Evolutionary conservation across 1,284 basidiomycete species (phyloP).

Genomic region (Rhodotorula sp.): DNA sequence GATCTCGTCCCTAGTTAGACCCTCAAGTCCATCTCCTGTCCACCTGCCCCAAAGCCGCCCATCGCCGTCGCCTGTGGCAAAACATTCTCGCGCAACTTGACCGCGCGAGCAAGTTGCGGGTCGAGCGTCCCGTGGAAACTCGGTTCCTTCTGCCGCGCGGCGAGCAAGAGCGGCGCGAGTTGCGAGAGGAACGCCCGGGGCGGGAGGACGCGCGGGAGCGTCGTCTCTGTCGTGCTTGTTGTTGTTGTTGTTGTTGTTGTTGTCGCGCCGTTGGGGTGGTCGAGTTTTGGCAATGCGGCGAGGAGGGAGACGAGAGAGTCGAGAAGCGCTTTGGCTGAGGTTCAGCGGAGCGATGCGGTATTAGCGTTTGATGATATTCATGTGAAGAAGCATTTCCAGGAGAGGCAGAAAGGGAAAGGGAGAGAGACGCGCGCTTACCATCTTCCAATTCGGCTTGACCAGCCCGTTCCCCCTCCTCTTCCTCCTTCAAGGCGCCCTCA

Average conservation of each 20-base stretch:
- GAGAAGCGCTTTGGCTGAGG: slow-evolving; percentile 12
- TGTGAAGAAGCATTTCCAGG: no score
- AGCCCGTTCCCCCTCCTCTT: neutral
- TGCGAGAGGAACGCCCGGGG: neutral
- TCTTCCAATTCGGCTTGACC: slow-evolving; percentile 1
- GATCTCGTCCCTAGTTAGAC: no score
- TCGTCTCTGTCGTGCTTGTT: neutral
- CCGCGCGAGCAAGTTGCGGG: neutral
- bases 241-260: neutral
- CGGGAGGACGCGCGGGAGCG: neutral
- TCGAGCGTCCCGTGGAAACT: slow-evolving; percentile 14
- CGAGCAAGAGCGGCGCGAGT: slow-evolving; percentile 12
- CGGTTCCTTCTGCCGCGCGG: neutral
- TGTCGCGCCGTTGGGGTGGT: neutral
- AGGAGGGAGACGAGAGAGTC: slow-evolving; percentile 6
- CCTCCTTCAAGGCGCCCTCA: neutral
- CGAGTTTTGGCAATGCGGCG: neutral
- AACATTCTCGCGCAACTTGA: neutral
- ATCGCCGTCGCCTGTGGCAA: neutral
- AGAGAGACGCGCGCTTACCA: neutral
- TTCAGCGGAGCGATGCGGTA: neutral
- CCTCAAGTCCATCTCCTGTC: no score
- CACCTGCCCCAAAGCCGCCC: neutral
- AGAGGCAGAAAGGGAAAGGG: neutral
- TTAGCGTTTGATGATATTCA: neutral